These are phyloP conservation scores for Pseudozyma sp. DNA, from an alignment of 1,284 basidiomycete genomes.

Conservation along the genomic window DNA sequence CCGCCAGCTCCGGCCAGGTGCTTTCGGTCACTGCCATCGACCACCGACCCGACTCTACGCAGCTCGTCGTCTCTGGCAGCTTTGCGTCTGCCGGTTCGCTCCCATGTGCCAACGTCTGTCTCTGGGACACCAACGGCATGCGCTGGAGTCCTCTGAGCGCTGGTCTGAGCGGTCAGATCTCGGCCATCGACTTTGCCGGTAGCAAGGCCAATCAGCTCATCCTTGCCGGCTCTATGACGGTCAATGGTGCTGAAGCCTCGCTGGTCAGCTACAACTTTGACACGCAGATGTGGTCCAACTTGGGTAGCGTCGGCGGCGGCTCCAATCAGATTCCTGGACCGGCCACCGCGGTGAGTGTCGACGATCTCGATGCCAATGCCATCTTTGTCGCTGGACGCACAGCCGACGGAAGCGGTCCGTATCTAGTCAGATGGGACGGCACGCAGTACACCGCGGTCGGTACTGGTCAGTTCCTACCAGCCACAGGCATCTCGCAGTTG, in stretches of 20 bases:
- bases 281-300: constrained; percentile 73
- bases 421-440: constrained; percentile 61
- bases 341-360: constrained; percentile 86
- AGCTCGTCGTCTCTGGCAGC: constrained; percentile 84
- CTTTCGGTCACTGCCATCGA: constrained; percentile 82
- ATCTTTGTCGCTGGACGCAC: constrained; percentile 86
- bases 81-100: constrained; percentile 83
- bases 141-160: constrained; percentile 86
- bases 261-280: constrained; percentile 79
- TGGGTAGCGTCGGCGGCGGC: constrained; percentile 79
- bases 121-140: constrained; percentile 76
- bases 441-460: constrained; percentile 35
- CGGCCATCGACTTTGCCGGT: constrained; percentile 79
- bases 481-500: constrained; percentile 82
- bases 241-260: constrained; percentile 76
- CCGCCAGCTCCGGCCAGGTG: constrained; percentile 48
- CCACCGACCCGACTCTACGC: constrained; percentile 76
- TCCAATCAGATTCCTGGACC: constrained; percentile 81
- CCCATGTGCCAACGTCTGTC: constrained; percentile 82
- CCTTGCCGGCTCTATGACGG: constrained; percentile 77
- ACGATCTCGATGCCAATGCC: constrained; percentile 82
- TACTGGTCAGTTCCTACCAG: constrained; percentile 70
- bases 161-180: constrained; percentile 84
- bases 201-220: constrained; percentile 60
- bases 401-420: constrained; percentile 47